Conservation (phyloP, 768 basidiomycete species). For the Boletus edulis region DNA sequence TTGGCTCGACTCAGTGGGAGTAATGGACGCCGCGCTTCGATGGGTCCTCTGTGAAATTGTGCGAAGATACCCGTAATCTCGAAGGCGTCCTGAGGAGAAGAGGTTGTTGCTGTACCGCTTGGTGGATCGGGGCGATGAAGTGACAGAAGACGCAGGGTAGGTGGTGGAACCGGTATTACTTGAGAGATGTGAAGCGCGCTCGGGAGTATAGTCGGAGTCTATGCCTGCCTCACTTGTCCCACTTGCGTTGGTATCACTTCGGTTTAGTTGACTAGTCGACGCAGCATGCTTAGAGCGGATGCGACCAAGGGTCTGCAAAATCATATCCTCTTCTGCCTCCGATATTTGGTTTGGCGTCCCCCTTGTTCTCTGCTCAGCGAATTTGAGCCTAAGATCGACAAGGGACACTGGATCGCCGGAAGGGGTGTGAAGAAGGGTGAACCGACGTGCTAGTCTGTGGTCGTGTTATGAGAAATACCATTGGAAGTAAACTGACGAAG, state of each 20-base stretch:
- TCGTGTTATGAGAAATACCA: conserved; percentile 13
- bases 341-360: conserved; percentile 68
- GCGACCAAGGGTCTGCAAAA: conserved; percentile 67
- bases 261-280: conserved; percentile 17
- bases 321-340: conserved; percentile 84
- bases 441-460: conserved; percentile 73
- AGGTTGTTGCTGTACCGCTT: conserved; percentile 86
- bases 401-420: conserved; percentile 64
- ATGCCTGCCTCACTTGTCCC: conserved; percentile 14
- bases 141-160: conserved; percentile 39
- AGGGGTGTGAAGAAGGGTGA: conserved; percentile 71
- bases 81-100: conserved; percentile 76
- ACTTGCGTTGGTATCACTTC: conserved; percentile 16
- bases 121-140: conserved; percentile 44
- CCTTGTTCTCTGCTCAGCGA: conserved; percentile 74
- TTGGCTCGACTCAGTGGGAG: conserved; percentile 44
- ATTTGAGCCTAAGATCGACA: conserved; percentile 59
- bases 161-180: conserved; percentile 37
- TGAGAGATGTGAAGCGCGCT: conserved; percentile 34
- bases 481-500: conserved; percentile 7
- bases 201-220: conserved; percentile 33
- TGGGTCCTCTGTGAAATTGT: conserved; percentile 46
- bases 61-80: conserved; percentile 71
- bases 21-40: conserved; percentile 39
- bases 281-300: conserved; percentile 39